Conservation (phyloP, 306 rosid species). For the Glycine soja region DNA sequence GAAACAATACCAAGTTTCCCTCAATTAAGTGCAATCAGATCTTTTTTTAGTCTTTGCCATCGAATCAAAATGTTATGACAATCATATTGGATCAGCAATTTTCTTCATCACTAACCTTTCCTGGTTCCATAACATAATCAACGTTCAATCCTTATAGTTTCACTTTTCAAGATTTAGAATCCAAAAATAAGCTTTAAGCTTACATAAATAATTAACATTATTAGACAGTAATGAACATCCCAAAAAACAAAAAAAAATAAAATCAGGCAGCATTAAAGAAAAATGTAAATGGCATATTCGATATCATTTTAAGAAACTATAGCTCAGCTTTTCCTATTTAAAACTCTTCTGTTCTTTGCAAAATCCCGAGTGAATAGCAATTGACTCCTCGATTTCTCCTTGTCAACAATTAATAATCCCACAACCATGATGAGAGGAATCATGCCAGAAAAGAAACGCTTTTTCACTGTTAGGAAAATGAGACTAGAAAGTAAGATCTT, state of each 20-base stretch:
- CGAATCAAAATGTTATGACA: conserved; percentile 13
- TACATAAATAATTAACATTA: conserved; percentile 42
- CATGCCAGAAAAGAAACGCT: not conserved
- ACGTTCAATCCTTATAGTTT: not conserved
- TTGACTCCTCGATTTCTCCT: conserved; percentile 41
- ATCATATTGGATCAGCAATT: conserved; percentile 15
- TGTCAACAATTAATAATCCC: conserved; percentile 12
- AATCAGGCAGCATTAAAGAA: conserved; percentile 4
- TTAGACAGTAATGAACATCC: conserved; percentile 28
- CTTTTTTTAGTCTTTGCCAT: not conserved
- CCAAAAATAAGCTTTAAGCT: conserved; percentile 8
- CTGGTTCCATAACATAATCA: not conserved
- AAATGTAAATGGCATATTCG: conserved; percentile 26
- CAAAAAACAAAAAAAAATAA: not conserved
- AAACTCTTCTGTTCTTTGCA: conserved; percentile 43
- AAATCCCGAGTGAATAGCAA: conserved; percentile 39
- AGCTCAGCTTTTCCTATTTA: conserved; percentile 47
- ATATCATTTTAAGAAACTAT: conserved; percentile 46
- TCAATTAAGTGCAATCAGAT: no score
- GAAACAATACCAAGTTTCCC: no score
- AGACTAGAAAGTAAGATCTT: conserved; percentile 90
- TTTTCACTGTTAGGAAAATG: conserved; percentile 33
- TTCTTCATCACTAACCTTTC: not conserved
- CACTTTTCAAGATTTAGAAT: conserved; percentile 36
- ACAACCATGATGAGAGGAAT: conserved; percentile 33